Conservation (phyloP, 805 yeast species). For the Clavispora santaluciae region DNA sequence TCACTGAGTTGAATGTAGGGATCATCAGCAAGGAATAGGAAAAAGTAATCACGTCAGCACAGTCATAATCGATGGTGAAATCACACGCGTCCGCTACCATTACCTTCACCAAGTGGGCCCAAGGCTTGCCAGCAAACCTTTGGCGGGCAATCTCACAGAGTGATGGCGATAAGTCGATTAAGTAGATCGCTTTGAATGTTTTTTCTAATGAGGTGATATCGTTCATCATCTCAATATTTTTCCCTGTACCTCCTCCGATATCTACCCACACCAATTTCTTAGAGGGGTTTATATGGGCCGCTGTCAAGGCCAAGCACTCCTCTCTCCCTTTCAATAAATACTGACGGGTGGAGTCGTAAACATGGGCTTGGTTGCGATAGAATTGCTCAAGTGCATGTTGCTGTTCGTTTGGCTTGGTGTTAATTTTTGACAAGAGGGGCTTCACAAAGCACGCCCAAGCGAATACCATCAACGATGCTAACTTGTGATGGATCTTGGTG, state of each 20-base stretch:
- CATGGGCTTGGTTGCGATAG: slow-evolving; percentile 70
- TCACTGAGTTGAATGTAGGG: slow-evolving; percentile 73
- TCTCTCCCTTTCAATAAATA: slow-evolving; percentile 67
- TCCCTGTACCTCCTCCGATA: slow-evolving; percentile 85
- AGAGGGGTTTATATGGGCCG: slow-evolving; percentile 42
- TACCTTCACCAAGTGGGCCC: slow-evolving; percentile 56
- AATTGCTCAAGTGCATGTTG: slow-evolving; percentile 63
- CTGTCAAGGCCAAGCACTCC: slow-evolving; percentile 55
- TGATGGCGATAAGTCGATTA: slow-evolving; percentile 75
- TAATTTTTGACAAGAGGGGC: slow-evolving; percentile 41
- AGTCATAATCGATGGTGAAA: slow-evolving; percentile 43
- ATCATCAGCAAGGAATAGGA: slow-evolving; percentile 83
- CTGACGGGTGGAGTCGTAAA: slow-evolving; percentile 70
- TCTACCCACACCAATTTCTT: slow-evolving; percentile 63
- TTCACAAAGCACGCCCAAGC: slow-evolving; percentile 54
- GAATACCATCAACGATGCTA: slow-evolving; percentile 27
- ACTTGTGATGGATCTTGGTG: slow-evolving; percentile 17
- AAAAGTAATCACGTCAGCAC: slow-evolving; percentile 72
- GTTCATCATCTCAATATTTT: slow-evolving; percentile 75
- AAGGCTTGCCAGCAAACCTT: slow-evolving; percentile 41
- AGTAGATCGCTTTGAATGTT: slow-evolving; percentile 60
- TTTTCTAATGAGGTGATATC: slow-evolving; percentile 40
- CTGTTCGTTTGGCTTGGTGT: slow-evolving; percentile 35
- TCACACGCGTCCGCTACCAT: slow-evolving; percentile 73
- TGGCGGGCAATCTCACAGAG: slow-evolving; percentile 66